Percentiles rank a stretch among this genome's conserved stretches.
phyloP scores from a whole-genome alignment of 2,329 filamentous ascomycete genomes.

The Aspergillus spinulosporus region DNA sequence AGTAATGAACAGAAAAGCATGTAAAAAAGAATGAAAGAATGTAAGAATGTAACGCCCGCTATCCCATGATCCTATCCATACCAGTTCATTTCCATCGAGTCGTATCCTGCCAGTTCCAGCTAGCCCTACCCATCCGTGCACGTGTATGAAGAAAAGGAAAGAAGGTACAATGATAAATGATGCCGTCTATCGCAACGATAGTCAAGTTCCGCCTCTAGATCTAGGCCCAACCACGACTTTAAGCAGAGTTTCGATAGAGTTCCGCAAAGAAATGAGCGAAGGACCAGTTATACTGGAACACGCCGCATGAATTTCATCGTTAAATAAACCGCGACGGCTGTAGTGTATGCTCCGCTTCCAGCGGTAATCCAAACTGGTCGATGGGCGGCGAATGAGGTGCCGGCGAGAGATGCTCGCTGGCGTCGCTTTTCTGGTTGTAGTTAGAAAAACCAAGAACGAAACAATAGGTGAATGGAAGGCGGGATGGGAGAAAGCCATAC shows the following conservation, averaged over 20 bases:
- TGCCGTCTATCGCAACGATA: constrained; percentile 11
- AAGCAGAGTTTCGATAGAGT: background rate
- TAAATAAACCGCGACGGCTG: constrained; percentile 32
- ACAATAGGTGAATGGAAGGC: background rate
- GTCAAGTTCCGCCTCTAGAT: constrained; percentile 15
- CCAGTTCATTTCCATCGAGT: too few relatives aligned
- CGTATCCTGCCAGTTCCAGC: too few relatives aligned
- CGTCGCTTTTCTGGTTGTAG: constrained; percentile 27
- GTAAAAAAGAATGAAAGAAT: too few relatives aligned
- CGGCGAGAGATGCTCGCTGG: constrained; percentile 29
- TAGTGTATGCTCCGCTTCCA: constrained; percentile 34
- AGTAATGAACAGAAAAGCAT: too few relatives aligned
- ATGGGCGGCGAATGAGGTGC: constrained; percentile 34
- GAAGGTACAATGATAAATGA: background rate
- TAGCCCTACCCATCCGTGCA: too few relatives aligned
- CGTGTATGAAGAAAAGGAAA: background rate
- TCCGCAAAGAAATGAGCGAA: background rate
- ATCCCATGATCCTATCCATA: too few relatives aligned
- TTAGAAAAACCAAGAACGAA: background rate
- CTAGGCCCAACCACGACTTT: constrained; percentile 9
- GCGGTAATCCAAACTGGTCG: constrained; percentile 37
- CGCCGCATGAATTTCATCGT: constrained; percentile 34
- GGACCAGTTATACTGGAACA: constrained; percentile 16
- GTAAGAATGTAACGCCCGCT: too few relatives aligned
- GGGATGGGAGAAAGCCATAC: constrained; percentile 12